Evolutionary conservation across 2,329 filamentous ascomycete species (phyloP).

Genomic region (Paracoccidioides brasiliensis): DNA sequence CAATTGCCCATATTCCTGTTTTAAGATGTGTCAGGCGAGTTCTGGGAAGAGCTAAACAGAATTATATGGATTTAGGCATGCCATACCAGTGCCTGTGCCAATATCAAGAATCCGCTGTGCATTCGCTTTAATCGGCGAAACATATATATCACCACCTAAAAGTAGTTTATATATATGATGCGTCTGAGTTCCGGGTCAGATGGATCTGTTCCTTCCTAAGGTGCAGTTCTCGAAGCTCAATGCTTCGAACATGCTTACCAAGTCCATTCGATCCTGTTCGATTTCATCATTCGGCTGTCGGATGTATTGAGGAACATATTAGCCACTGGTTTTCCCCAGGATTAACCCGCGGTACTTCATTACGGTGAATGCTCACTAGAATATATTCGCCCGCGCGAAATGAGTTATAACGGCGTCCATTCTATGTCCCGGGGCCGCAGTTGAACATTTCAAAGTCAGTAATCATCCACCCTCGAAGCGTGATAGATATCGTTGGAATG

Average conservation of each 20-base stretch:
- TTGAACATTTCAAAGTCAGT: background rate
- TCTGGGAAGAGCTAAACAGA: background rate
- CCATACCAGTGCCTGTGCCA: constrained; percentile 28
- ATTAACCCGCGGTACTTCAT: background rate
- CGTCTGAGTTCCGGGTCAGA: constrained; percentile 15
- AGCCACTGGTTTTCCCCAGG: background rate
- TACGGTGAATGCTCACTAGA: constrained; percentile 7
- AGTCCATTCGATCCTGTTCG: constrained; percentile 23
- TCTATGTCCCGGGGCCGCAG: constrained; percentile 7
- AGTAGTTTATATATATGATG: constrained; percentile 18
- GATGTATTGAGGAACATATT: background rate
- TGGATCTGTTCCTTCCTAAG: background rate
- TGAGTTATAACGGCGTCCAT: constrained; percentile 16
- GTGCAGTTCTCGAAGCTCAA: background rate
- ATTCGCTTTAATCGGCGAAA: constrained; percentile 12
- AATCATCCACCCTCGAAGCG: background rate
- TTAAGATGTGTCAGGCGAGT: constrained; percentile 12
- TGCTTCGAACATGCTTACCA: constrained; percentile 11
- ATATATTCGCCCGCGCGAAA: constrained; percentile 16
- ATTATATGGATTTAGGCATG: constrained; percentile 5
- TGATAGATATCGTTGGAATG: too few species aligned
- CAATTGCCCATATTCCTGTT: constrained; percentile 29
- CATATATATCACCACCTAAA: constrained; percentile 15
- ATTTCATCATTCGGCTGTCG: constrained; percentile 23
- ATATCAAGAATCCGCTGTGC: constrained; percentile 27